These are phyloP conservation scores for Erodium chrysanthum DNA, from an alignment of 441 rosid species.

Conservation along the genomic window DNA sequence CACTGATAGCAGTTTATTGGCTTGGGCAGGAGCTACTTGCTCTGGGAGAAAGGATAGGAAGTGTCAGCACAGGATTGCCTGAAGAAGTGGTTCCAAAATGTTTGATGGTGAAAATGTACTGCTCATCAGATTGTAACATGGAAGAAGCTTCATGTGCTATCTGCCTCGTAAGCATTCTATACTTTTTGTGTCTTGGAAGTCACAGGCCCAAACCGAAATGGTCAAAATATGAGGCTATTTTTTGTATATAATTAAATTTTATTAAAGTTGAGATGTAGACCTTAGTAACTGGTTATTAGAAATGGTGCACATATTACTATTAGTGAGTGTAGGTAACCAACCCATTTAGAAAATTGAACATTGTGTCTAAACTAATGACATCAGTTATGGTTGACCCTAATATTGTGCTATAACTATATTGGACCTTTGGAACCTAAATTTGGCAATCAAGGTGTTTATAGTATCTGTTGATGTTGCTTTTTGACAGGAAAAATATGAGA, in stretches of 20 bases:
- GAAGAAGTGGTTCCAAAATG: constrained; percentile 24
- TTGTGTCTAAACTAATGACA: neutral
- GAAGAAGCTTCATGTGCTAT: constrained; percentile 27
- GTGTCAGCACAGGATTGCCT: constrained; percentile 31
- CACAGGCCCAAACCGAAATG: neutral
- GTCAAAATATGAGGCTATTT: neutral
- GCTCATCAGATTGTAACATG: constrained; percentile 17
- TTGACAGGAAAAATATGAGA: constrained; percentile 28
- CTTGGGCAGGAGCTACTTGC: constrained; percentile 32
- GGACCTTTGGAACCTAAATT: neutral
- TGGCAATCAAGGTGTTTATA: too few species aligned
- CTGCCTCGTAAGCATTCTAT: constrained; percentile 26
- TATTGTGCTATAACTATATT: neutral
- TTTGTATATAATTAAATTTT: too few species aligned
- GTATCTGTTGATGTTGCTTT: neutral
- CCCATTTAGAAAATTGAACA: neutral
- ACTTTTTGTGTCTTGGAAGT: neutral
- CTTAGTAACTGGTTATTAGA: neutral
- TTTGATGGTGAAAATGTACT: constrained; percentile 20
- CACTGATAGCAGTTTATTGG: neutral
- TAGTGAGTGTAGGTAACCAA: neutral
- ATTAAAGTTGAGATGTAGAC: neutral
- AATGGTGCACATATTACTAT: neutral
- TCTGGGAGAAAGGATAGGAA: constrained; percentile 35
- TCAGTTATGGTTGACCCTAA: too few species aligned